phyloP scores from a whole-genome alignment of 768 basidiomycete genomes.

The Lyophyllum decastes region DNA sequence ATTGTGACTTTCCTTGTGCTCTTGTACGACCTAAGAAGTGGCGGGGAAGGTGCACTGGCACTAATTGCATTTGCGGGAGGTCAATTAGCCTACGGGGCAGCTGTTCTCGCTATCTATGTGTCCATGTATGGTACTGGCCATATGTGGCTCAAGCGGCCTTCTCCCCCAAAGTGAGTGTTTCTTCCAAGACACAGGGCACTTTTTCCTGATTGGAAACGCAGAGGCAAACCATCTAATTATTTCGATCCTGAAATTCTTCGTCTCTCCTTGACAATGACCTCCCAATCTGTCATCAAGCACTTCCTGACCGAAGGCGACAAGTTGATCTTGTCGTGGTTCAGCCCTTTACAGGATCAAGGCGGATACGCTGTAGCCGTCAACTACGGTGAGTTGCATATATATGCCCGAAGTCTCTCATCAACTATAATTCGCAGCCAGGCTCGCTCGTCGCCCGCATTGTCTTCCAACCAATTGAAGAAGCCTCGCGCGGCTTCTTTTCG shows the following conservation, averaged over 20 bases:
- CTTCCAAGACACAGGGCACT: background rate
- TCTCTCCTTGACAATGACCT: conserved; percentile 82
- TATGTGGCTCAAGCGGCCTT: conserved; percentile 33
- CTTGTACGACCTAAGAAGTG: conserved; percentile 42
- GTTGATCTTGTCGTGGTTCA: conserved; percentile 81
- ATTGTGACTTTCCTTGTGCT: conserved; percentile 70
- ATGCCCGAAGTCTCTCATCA: background rate
- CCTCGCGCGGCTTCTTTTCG: conserved; percentile 87
- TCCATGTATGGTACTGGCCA: conserved; percentile 34
- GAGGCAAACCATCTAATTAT: conserved; percentile 13
- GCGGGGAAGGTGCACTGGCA: conserved; percentile 43
- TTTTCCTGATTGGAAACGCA: conserved; percentile 1
- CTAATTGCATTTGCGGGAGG: conserved; percentile 87
- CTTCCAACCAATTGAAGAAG: conserved; percentile 96
- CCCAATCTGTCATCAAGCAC: conserved; percentile 90
- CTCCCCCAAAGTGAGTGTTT: conserved; percentile 14
- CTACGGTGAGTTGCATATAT: conserved; percentile 62
- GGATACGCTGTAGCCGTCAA: conserved; percentile 96
- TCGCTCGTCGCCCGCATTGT: conserved; percentile 90
- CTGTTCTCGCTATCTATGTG: conserved; percentile 59
- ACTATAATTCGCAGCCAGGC: conserved; percentile 46
- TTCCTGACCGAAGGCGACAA: conserved; percentile 96
- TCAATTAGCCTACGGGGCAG: conserved; percentile 71
- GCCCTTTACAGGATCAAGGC: conserved; percentile 85
- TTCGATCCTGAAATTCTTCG: conserved; percentile 46